Evolutionary conservation across 768 basidiomycete species (phyloP).

Genomic region (Termitomyces bulborhizus): DNA sequence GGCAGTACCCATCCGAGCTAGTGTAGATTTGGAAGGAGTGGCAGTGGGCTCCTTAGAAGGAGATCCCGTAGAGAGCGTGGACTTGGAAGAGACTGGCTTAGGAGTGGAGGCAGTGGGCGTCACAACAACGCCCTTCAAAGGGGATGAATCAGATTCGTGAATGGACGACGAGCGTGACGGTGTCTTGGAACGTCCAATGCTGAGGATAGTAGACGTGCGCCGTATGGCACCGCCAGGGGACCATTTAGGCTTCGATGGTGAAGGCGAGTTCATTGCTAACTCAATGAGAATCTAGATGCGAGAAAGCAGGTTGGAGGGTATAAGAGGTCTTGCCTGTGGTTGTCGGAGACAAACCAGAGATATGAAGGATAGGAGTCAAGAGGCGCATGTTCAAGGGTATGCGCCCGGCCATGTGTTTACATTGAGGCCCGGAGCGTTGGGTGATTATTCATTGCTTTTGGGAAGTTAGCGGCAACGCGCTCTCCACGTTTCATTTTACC

Average conservation of each 20-base stretch:
- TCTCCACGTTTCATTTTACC: constrained; percentile 2
- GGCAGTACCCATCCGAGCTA: constrained; percentile 4
- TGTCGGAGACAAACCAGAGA: constrained; percentile 3
- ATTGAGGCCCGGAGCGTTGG: constrained; percentile 5
- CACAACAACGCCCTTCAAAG: neutral
- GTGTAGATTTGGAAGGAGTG: constrained; percentile 7
- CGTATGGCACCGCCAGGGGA: constrained; percentile 6
- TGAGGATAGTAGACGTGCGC: constrained; percentile 6
- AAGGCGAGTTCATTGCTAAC: constrained; percentile 4
- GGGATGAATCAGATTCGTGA: constrained; percentile 1
- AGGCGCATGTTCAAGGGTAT: constrained; percentile 6
- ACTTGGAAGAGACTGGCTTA: neutral
- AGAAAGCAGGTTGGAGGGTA: neutral
- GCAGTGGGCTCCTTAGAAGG: constrained; percentile 2
- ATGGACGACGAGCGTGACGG: constrained; percentile 6
- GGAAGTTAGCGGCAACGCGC: neutral
- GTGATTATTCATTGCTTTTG: constrained; percentile 1
- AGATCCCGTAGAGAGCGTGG: constrained; percentile 2
- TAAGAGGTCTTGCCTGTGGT: constrained; percentile 4
- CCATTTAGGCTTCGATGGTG: constrained; percentile 8
- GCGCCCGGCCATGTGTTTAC: constrained; percentile 4
- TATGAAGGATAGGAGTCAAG: constrained; percentile 1
- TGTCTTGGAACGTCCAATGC: constrained; percentile 7
- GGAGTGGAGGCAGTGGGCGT: neutral
- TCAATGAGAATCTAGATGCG: neutral